These are phyloP conservation scores for Rugosomyces carneus DNA, from an alignment of 1,284 basidiomycete genomes.

Conservation along the genomic window DNA sequence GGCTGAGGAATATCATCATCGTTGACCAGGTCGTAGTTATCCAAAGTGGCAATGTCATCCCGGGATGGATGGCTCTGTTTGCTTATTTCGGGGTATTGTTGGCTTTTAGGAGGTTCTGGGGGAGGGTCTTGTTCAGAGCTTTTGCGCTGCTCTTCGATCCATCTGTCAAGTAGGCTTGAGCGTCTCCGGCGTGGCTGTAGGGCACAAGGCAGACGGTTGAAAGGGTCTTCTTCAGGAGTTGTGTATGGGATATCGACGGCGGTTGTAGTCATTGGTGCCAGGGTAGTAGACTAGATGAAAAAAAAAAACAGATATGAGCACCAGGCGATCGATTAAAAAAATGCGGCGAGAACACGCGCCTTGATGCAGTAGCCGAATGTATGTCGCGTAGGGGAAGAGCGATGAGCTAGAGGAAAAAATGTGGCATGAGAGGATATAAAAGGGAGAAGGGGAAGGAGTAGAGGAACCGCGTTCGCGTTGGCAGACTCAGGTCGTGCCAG, in stretches of 20 bases:
- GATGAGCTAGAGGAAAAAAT: too few species aligned
- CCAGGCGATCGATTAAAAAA: slow-evolving; percentile 7
- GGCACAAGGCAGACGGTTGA: slow-evolving; percentile 30
- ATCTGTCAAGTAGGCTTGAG: slow-evolving; percentile 59
- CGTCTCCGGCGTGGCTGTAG: slow-evolving; percentile 34
- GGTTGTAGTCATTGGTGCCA: neutral
- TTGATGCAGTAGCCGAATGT: too few species aligned
- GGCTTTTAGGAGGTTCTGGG: slow-evolving; percentile 29
- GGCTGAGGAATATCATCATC: slow-evolving; percentile 40
- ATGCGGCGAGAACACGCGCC: too few species aligned
- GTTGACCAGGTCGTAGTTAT: slow-evolving; percentile 53
- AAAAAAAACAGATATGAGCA: neutral
- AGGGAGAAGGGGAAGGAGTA: too few species aligned
- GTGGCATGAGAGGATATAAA: too few species aligned
- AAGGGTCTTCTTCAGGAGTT: slow-evolving; percentile 43
- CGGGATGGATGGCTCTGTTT: slow-evolving; percentile 10
- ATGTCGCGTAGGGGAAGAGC: too few species aligned
- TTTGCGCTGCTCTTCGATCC: slow-evolving; percentile 54
- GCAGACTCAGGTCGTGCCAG: too few species aligned
- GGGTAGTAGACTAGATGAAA: neutral
- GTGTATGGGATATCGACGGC: slow-evolving; percentile 39
- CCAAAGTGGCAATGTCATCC: slow-evolving; percentile 36
- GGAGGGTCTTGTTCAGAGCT: slow-evolving; percentile 18
- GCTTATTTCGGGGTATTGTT: slow-evolving; percentile 47
- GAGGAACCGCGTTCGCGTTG: too few species aligned